Evolutionary conservation across 2,329 filamentous ascomycete genomes (phyloP).

Genomic region (Beauveria sp.): DNA sequence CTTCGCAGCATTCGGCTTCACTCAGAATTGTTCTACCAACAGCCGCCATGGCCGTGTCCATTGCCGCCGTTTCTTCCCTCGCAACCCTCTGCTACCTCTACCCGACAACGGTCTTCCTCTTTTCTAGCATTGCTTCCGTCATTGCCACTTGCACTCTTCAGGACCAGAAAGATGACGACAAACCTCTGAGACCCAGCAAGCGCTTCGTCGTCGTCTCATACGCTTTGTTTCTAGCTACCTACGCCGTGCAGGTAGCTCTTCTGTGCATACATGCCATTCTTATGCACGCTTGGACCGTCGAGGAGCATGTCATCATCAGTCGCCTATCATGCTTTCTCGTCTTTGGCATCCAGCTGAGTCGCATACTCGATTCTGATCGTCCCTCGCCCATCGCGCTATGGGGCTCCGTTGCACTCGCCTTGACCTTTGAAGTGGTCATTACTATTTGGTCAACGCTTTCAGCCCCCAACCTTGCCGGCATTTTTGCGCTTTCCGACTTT

Average conservation of each 20-base stretch:
- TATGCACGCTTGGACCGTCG: constrained; percentile 31
- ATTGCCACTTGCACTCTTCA: constrained; percentile 48
- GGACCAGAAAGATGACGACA: constrained; percentile 24
- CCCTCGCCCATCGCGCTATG: constrained; percentile 56
- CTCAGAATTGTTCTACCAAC: background rate
- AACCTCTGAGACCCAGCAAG: constrained; percentile 15
- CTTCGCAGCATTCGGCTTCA: background rate
- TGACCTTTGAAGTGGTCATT: constrained; percentile 47
- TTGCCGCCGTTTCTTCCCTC: constrained; percentile 24
- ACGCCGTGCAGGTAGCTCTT: constrained; percentile 37
- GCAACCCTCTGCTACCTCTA: constrained; percentile 50
- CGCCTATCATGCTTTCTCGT: constrained; percentile 54
- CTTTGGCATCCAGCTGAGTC: constrained; percentile 54
- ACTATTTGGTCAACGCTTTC: constrained; percentile 9
- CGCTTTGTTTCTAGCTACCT: constrained; percentile 36
- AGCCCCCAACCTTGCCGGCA: background rate
- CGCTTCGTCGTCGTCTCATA: constrained; percentile 33
- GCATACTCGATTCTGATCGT: constrained; percentile 41
- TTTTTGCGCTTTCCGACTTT: constrained; percentile 20
- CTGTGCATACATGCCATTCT: constrained; percentile 30
- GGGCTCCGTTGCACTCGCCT: constrained; percentile 52
- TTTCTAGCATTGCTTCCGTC: constrained; percentile 45
- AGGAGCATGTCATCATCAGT: constrained; percentile 46
- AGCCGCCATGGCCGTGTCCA: constrained; percentile 13
- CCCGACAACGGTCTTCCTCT: constrained; percentile 48